Evolutionary conservation across 2,329 filamentous ascomycete species (phyloP).

Genomic region (Xylariaceae sp.): DNA sequence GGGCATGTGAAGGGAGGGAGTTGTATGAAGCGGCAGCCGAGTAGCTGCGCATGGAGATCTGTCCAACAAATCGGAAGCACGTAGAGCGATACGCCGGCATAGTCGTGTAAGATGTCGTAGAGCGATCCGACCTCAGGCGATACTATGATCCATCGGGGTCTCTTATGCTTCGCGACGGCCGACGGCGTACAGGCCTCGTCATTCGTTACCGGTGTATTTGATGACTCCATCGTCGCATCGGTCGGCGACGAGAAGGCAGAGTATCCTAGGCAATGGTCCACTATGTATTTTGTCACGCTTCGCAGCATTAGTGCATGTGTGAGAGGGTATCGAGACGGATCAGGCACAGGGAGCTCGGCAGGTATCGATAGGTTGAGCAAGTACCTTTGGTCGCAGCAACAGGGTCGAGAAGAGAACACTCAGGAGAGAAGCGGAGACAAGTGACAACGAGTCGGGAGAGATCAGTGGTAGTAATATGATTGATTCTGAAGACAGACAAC

Average conservation of each 20-base stretch:
- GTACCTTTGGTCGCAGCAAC: not conserved
- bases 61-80: slow-evolving; percentile 53
- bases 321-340: not conserved
- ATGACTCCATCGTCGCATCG: slow-evolving; percentile 7
- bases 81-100: slow-evolving; percentile 45
- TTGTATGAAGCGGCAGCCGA: slow-evolving; percentile 43
- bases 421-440: not conserved
- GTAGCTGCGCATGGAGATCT: slow-evolving; percentile 44
- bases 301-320: not conserved
- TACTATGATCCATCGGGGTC: slow-evolving; percentile 31
- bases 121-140: slow-evolving; percentile 46
- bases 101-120: slow-evolving; percentile 46
- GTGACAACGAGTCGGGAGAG: not conserved
- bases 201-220: not conserved
- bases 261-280: not conserved
- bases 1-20: slow-evolving; percentile 40
- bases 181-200: slow-evolving; percentile 1
- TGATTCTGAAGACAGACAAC: too few relatives aligned
- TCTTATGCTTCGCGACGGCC: slow-evolving; percentile 22
- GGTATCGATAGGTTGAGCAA: not conserved
- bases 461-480: not conserved
- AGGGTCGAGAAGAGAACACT: not conserved
- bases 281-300: not conserved
- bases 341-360: not conserved
- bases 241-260: not conserved